Conservation (phyloP, 805 yeast genomes). For the Saturnispora galanensis region DNA sequence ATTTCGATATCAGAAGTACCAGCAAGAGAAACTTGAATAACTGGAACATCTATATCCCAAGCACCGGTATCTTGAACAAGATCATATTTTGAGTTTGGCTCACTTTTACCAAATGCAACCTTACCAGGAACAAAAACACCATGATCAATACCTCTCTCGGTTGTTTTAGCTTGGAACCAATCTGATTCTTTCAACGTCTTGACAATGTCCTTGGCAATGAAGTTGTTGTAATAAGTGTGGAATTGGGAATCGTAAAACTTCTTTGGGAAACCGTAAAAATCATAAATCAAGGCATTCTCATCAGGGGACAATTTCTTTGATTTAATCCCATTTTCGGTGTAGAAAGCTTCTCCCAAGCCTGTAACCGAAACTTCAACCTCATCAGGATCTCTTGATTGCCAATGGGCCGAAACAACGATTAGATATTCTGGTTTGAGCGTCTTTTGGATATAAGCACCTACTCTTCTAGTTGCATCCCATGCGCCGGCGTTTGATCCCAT, state of each 20-base stretch:
- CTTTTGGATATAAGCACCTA: conserved; percentile 44
- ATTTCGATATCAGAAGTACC: conserved; percentile 32
- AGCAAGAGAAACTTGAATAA: conserved; percentile 43
- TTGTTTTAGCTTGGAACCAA: conserved; percentile 31
- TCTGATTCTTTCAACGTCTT: conserved; percentile 33
- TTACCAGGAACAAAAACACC: conserved; percentile 78
- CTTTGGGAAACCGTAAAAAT: conserved; percentile 64
- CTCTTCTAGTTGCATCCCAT: conserved; percentile 35
- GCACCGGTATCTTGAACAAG: conserved; percentile 25
- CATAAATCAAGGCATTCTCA: conserved; percentile 57
- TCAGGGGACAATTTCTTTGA: conserved; percentile 16
- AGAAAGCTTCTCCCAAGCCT: conserved; percentile 13
- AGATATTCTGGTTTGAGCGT: conserved; percentile 54
- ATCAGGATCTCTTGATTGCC: conserved; percentile 43
- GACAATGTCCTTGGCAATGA: conserved; percentile 36
- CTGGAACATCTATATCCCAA: conserved; percentile 37
- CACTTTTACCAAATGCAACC: conserved; percentile 47
- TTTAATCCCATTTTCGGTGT: conserved; percentile 11
- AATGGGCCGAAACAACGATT: conserved; percentile 66
- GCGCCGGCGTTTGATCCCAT: conserved; percentile 52
- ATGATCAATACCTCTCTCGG: conserved; percentile 67
- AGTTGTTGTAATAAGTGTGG: conserved; percentile 36
- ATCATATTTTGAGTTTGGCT: conserved; percentile 1
- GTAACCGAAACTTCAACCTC: conserved; percentile 44
- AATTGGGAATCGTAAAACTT: conserved; percentile 55